Evolutionary conservation across 768 basidiomycete genomes (phyloP), one percentile per base, ranked within the genome.

Genomic region (Trametes cinnabarina): DNA sequence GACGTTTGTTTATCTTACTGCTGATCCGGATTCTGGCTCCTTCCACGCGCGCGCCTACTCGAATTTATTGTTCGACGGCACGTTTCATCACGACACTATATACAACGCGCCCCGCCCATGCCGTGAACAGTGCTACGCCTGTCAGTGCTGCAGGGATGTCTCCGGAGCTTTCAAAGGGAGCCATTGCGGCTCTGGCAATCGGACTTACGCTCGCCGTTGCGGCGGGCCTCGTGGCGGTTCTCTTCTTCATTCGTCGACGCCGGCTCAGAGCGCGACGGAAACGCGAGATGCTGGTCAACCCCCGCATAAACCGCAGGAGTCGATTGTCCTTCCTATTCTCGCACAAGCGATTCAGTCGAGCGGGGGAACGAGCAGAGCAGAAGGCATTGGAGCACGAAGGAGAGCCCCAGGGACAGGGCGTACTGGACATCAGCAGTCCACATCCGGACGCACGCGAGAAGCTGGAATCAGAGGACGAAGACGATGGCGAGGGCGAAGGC

Each of bases 171-270:
- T 58, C 80, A 2, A 72, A 73, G 58, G 86, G 88, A 41, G 84
- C 87, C 2, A 82, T 88, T 52, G 87, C 87, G 19, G 88, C 87
- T 0, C 73, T 88, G 28, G 79, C 77, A 10, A 74, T 90, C 2
- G 86, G 82, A 3, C 77, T 78, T 20, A 68, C 83, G 19, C 72
- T 90, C 9, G 76, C 79, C 25, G 74, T 83, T 63, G 51, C 86
- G 26, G 57, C 84, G 4, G 57, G 73, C 61, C 73, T 77, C 56
- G 72, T 77, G 48, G 68, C 81, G 50, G 73, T 79, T 49, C 20
- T 57, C 40, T 42, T 61, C 47, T 48, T 35, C 46, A 11, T 61
- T 11, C 54, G 51, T 7, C 79, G 84, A 28, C 71, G 72, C 11
- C 81, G 78, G 12, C 63, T 64, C 10, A 57, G 51, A 43, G 51